Evolutionary conservation across 2,329 filamentous ascomycete species (phyloP), one percentile per base, ranked within the genome.

Genomic region (Fusarium clavum): DNA sequence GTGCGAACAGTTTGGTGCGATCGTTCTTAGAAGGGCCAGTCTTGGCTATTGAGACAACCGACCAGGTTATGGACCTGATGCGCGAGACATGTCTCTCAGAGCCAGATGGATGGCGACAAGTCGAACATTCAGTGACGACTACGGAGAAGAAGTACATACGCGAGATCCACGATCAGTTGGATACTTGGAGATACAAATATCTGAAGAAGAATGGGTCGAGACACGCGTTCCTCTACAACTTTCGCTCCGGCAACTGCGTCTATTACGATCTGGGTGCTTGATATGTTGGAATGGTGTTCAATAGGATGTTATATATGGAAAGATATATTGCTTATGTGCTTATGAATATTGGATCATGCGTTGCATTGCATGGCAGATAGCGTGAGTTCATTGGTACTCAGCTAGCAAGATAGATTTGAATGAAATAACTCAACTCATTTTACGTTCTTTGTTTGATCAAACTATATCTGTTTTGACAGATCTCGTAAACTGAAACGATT

Each of bases 221-320:
- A 48, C 92, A 94, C 77, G 92, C 93, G 13, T 97, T 97, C 80
- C 87, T 98, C 55, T 97, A 97, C 81, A 97, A 97, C 75, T 97
- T 97, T 74, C 86, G 94, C 64, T 97, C 93, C 12, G 92, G 92
- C 0, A 91, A 87, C 62, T 94, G 93, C 78, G 86, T 97, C 53
- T 93, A 95, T 77, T 97, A 97, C 79, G 94, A 97, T 80, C 81
- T 98, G 45, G 83, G 82, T 30, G 80, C 78, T n/a, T 75, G 61
- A 73, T 60, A 30, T 47, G 20, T 56, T 25, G 20, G 30, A 27
- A n/a, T 14, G 34, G n/a, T 11, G 25, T 14, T 44, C 18, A 20
- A 20, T 43, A 45, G n/a, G 45, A 45, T 11, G 24, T 11, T 14
- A 24, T 40, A 34, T 24, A 40, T 44, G 44, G 48, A 51, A 47